These are phyloP conservation scores for Fusarium mundagurra DNA, from an alignment of 2,329 filamentous ascomycete species.

Conservation along the genomic window DNA sequence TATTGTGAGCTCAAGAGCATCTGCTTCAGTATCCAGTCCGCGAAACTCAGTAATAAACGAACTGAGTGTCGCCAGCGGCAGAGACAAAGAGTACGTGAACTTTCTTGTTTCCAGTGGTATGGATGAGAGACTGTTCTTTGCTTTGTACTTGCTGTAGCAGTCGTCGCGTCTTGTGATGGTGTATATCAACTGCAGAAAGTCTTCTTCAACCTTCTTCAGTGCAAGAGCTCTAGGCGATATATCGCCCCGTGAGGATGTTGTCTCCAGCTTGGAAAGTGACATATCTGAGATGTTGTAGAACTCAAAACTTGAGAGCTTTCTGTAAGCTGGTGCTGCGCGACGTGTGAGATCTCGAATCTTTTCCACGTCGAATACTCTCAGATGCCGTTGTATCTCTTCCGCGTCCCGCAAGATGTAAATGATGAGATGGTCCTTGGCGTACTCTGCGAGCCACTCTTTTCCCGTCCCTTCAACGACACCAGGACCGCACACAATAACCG, in stretches of 20 bases:
- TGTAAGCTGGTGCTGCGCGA: constrained; percentile 1
- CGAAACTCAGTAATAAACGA: background rate
- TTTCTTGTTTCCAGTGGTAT: background rate
- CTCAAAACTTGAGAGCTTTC: background rate
- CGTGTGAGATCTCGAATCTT: background rate
- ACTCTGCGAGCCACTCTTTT: constrained; percentile 2
- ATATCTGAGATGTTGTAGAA: constrained; percentile 4
- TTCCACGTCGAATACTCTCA: background rate
- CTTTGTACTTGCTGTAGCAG: background rate
- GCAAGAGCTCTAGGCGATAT: background rate
- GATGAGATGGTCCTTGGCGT: background rate
- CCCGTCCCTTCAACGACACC: constrained; percentile 5
- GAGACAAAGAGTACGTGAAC: background rate
- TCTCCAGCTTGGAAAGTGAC: fast-evolving
- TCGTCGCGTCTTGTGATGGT: background rate
- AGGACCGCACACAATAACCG: constrained; percentile 2
- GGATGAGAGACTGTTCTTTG: background rate
- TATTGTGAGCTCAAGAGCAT: background rate
- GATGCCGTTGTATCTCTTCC: background rate
- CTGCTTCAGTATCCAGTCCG: background rate
- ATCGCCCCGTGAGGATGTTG: background rate
- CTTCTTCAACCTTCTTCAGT: constrained; percentile 6
- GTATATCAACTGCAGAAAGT: constrained; percentile 1
- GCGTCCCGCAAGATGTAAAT: constrained; percentile 1
- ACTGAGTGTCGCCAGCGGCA: background rate